Percentiles rank a stretch among this genome's conserved stretches.
phyloP scores from a whole-genome alignment of 495 filamentous ascomycete species.

The Bryoglossum gracile region DNA sequence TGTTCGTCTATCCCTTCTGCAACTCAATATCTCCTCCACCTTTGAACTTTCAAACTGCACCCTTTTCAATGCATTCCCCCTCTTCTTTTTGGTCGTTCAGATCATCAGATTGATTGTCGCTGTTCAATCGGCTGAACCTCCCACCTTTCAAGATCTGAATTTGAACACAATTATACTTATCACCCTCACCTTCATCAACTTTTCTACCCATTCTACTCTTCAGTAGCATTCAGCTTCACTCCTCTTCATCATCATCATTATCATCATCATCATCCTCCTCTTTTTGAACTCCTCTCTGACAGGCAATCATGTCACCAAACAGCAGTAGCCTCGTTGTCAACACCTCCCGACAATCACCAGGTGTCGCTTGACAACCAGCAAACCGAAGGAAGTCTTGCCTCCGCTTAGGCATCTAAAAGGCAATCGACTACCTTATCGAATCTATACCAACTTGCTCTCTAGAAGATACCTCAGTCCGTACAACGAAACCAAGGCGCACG shows the following conservation, averaged over 20 bases:
- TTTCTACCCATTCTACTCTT: background rate
- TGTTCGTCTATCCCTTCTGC: constrained; percentile 30
- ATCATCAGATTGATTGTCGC: constrained; percentile 21
- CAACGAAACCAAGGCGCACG: background rate
- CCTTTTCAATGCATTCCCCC: constrained; percentile 21
- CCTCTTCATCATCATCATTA: background rate
- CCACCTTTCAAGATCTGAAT: constrained; percentile 20
- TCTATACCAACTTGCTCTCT: background rate
- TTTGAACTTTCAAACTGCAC: constrained; percentile 20
- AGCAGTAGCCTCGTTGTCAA: constrained; percentile 20
- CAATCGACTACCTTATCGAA: background rate
- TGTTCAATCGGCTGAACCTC: constrained; percentile 20
- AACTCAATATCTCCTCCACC: constrained; percentile 25
- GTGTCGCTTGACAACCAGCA: constrained; percentile 21
- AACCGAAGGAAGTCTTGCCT: constrained; percentile 3
- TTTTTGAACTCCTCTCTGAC: constrained; percentile 31
- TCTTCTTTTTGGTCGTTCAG: constrained; percentile 22
- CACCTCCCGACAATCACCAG: constrained; percentile 21
- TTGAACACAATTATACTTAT: constrained; percentile 21
- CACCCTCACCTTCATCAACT: constrained; percentile 11
- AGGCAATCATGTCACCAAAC: constrained; percentile 31
- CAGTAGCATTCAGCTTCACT: constrained; percentile 21
- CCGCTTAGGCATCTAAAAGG: constrained; percentile 13
- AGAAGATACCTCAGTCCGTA: background rate
- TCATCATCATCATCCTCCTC: constrained; percentile 25